Conservation (phyloP, 2,329 filamentous ascomycete genomes). For the Sclerotinia nivalis region DNA sequence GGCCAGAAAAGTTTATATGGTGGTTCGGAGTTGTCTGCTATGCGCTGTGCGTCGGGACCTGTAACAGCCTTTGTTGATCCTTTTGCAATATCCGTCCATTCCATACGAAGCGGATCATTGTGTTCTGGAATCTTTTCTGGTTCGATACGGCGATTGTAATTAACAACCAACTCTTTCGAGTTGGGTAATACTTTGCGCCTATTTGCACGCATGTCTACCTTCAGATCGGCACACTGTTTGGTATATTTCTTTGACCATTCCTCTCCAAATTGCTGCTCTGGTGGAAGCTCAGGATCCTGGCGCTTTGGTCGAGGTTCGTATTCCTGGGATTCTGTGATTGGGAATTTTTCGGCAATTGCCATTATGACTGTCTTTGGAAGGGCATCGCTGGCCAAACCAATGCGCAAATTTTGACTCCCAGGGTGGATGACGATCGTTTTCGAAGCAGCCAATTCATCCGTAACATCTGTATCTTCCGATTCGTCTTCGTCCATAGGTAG, state of each 20-base stretch:
- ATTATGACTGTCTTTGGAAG: conserved; percentile 93
- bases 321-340: conserved; percentile 80
- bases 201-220: conserved; percentile 85
- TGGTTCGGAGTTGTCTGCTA: conserved; percentile 85
- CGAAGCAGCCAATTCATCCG: conserved; percentile 70
- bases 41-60: conserved; percentile 77
- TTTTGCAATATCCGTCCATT: conserved; percentile 83
- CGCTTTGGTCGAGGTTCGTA: conserved; percentile 74
- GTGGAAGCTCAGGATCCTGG: conserved; percentile 56
- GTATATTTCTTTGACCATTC: conserved; percentile 76
- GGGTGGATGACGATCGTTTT: conserved; percentile 95
- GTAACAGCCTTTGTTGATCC: conserved; percentile 62
- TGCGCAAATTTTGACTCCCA: conserved; percentile 91
- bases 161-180: conserved; percentile 91
- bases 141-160: conserved; percentile 83
- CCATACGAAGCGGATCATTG: conserved; percentile 89
- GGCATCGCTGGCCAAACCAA: conserved; percentile 94
- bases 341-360: conserved; percentile 79
- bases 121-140: conserved; percentile 89
- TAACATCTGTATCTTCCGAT: conserved; percentile 55
- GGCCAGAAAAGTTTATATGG: conserved; percentile 95
- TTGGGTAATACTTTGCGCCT: conserved; percentile 97
- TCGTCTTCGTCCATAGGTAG: conserved; percentile 57
- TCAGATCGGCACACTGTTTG: conserved; percentile 82
- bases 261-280: conserved; percentile 84